Conservation (phyloP, 352 stramenopile genomes). For the Phytophthora rubi region DNA sequence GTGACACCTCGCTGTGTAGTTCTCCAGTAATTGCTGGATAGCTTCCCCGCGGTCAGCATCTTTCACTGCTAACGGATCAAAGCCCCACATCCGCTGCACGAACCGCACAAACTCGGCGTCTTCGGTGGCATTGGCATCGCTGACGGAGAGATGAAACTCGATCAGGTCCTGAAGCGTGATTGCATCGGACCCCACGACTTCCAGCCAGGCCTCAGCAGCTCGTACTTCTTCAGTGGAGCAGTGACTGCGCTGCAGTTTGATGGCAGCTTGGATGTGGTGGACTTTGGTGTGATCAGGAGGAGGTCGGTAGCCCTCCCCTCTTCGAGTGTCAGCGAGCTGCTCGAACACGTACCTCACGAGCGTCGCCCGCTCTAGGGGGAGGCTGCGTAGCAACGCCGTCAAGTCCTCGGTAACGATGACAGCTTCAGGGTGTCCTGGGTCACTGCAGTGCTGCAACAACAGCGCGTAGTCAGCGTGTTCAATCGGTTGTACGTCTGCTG, state of each 20-base stretch:
- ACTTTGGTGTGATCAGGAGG: constrained; percentile 55
- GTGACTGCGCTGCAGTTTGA: constrained; percentile 56
- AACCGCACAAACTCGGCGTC: constrained; percentile 71
- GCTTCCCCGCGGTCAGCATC: constrained; percentile 39
- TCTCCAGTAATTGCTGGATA: constrained; percentile 40
- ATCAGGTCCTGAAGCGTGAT: constrained; percentile 52
- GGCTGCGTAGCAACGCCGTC: constrained; percentile 39
- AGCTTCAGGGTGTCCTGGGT: constrained; percentile 18
- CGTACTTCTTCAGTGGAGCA: constrained; percentile 47
- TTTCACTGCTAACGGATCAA: constrained; percentile 41
- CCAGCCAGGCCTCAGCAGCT: constrained; percentile 44
- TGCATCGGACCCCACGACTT: constrained; percentile 6
- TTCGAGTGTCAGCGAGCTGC: constrained; percentile 55
- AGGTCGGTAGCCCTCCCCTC: constrained; percentile 46
- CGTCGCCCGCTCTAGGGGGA: constrained; percentile 46
- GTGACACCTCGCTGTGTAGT: constrained; percentile 33
- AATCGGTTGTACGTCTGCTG: constrained; percentile 12
- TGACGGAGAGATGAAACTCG: constrained; percentile 54
- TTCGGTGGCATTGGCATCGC: constrained; percentile 51
- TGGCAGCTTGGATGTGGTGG: constrained; percentile 51
- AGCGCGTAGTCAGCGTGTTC: constrained; percentile 53
- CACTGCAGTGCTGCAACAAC: constrained; percentile 60
- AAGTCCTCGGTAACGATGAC: constrained; percentile 42
- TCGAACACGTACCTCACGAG: constrained; percentile 61
- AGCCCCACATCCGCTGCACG: constrained; percentile 66